Conservation (phyloP, 495 filamentous ascomycete genomes). For the Penicillium canescens region DNA sequence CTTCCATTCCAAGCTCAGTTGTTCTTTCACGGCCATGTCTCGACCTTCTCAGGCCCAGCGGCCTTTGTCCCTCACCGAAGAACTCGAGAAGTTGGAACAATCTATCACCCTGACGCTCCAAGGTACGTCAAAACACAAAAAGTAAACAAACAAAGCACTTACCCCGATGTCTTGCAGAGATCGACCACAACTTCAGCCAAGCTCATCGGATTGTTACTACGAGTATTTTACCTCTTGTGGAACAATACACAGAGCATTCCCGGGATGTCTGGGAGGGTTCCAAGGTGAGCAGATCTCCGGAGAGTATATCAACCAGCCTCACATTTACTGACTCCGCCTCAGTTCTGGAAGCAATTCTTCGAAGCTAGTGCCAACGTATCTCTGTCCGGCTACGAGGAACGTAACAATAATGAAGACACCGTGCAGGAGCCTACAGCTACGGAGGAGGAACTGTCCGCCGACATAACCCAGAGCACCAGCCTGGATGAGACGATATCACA, state of each 20-base stretch:
- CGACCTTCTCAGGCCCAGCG: slow-evolving; percentile 56
- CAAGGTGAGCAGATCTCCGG: slow-evolving; percentile 52
- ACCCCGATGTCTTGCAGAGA: slow-evolving; percentile 61
- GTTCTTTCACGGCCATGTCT: slow-evolving; percentile 41
- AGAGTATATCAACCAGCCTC: background rate
- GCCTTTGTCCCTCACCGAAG: slow-evolving; percentile 82
- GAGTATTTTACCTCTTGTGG: slow-evolving; percentile 90
- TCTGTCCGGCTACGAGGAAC: slow-evolving; percentile 92
- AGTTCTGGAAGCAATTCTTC: slow-evolving; percentile 99
- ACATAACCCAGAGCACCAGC: slow-evolving; percentile 39
- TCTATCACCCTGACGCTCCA: slow-evolving; percentile 95
- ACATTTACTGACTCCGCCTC: slow-evolving; percentile 5
- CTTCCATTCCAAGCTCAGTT: slow-evolving; percentile 14
- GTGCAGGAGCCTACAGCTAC: slow-evolving; percentile 50
- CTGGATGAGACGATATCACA: slow-evolving; percentile 33
- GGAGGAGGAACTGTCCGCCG: slow-evolving; percentile 51
- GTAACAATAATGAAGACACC: slow-evolving; percentile 51
- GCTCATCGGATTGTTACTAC: slow-evolving; percentile 95
- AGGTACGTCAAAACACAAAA: slow-evolving; percentile 50
- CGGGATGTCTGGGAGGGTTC: slow-evolving; percentile 95
- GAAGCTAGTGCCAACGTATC: slow-evolving; percentile 97
- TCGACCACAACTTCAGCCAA: slow-evolving; percentile 96
- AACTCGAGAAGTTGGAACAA: slow-evolving; percentile 95
- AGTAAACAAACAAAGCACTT: slow-evolving; percentile 17
- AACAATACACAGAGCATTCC: slow-evolving; percentile 93